Base-by-base conservation (phyloP, 1,284 basidiomycete genomes). In the Cutaneotrichosporon cyanovorans region DNA sequence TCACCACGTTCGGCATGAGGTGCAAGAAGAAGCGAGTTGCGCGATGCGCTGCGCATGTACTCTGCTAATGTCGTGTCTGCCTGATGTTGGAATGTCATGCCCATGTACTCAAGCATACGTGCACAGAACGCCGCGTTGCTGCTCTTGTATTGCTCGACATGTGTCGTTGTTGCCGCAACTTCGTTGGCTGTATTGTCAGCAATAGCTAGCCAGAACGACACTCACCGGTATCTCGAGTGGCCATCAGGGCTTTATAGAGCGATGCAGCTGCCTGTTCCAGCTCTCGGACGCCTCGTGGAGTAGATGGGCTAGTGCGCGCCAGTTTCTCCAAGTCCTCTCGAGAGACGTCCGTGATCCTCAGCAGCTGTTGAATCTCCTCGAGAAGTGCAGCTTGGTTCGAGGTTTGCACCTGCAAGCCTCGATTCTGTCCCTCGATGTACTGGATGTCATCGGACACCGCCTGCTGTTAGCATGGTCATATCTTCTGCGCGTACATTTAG, bases 381-480 rank as follows among this genome's bases (percentile, higher is more conserved):
- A 95, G 69, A 7, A 96, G 76, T 2, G 82, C 80, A 33, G 84
- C 80, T 68, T 97, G 93, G 61, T 98, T 99, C 62, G 93, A 90
- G 10, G 84, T 97, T 63, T 98, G 93, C 2, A 98, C 91, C 72
- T 99, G 95, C 30, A 98, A 74, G 59, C 95, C 95, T 43, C 92
- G 80, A 64, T 95, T 93, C 69, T 98, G 95, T 3, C 85, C 85
- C 73, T 98, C 95, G 60, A 99, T 97, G 64, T 83, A 92, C 9
- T 80, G 80, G 50, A 99, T 97, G 65, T 99, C 95, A 46, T 99
- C 91, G 44, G 80, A 80, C 37, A 93, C 91, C 47, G 87, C 84
- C 90, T 95, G 60, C 8, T 20, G 30, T 37, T 36, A 37, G 30
- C 31, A 23, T 19, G 9, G 11, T 9, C 10, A 16, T 16, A 33